phyloP scores from a whole-genome alignment of 371 early-diverging fungal species.

The Parasitella parasitica region DNA sequence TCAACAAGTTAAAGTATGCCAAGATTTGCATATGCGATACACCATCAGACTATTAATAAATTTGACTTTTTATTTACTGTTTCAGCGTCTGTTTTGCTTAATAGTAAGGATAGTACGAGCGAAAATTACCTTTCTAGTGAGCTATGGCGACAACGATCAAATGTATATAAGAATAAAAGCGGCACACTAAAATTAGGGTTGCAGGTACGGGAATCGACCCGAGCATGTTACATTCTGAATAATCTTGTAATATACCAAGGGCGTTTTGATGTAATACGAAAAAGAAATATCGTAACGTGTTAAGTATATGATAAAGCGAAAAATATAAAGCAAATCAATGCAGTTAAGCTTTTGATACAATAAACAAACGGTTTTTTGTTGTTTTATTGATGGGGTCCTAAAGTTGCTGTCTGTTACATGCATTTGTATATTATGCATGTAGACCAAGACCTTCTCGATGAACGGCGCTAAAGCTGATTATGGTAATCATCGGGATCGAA shows the following conservation, averaged over 20 bases:
- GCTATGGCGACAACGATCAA: background rate
- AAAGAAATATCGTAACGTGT: background rate
- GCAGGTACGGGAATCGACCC: constrained; percentile 2
- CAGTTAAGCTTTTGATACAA: background rate
- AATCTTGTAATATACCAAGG: background rate
- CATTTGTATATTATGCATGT: background rate
- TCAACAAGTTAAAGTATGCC: too few species aligned
- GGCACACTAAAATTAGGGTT: background rate
- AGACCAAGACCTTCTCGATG: background rate
- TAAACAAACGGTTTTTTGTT: background rate
- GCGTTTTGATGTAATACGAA: background rate
- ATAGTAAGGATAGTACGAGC: background rate
- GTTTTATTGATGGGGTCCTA: background rate
- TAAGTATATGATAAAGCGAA: too few species aligned
- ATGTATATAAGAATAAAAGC: background rate
- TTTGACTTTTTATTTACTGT: background rate
- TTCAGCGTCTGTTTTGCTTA: background rate
- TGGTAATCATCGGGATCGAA: constrained; percentile 11
- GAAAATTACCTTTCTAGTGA: background rate
- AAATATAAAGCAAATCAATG: too few species aligned
- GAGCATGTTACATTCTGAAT: background rate
- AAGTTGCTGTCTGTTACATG: background rate
- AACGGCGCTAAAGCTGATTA: background rate
- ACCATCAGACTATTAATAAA: background rate
- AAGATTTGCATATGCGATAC: background rate